Evolutionary conservation across 345 rosid genomes (phyloP).

Genomic region (Lepidium didymum): DNA sequence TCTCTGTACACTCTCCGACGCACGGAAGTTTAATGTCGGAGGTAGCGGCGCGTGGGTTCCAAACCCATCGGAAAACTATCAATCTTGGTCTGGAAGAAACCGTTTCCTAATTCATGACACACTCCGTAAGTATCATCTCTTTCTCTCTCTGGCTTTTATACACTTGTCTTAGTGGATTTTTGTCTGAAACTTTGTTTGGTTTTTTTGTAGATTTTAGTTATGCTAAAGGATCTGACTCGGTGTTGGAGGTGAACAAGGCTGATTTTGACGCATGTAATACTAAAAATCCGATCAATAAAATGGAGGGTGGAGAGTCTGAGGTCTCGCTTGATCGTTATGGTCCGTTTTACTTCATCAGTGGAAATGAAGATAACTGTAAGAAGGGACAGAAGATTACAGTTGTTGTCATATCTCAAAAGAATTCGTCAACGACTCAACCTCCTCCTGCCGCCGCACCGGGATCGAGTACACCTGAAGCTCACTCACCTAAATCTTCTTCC

Average conservation of each 20-base stretch:
- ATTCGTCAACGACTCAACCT: conserved; percentile 17
- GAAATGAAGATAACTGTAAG: conserved; percentile 54
- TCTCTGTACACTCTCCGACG: conserved; percentile 18
- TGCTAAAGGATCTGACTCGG: conserved; percentile 64
- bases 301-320: conserved; percentile 52
- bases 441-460: conserved; percentile 26
- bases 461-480: background rate
- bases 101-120: conserved; percentile 79
- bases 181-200: background rate
- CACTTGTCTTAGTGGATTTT: background rate
- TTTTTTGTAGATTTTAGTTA: conserved; percentile 61
- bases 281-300: conserved; percentile 36
- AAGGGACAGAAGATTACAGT: conserved; percentile 54
- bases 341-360: conserved; percentile 76
- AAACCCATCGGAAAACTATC: conserved; percentile 53
- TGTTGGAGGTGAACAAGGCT: conserved; percentile 47
- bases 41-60: conserved; percentile 74
- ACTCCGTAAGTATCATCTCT: conserved; percentile 36
- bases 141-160: background rate
- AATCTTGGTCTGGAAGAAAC: conserved; percentile 62
- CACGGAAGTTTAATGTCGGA: conserved; percentile 51
- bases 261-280: conserved; percentile 55
- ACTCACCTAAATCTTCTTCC: conserved; percentile 8
- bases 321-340: conserved; percentile 61
- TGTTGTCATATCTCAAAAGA: conserved; percentile 56